phyloP scores from a whole-genome alignment of 441 rosid genomes.

The Erodium moschatum region DNA sequence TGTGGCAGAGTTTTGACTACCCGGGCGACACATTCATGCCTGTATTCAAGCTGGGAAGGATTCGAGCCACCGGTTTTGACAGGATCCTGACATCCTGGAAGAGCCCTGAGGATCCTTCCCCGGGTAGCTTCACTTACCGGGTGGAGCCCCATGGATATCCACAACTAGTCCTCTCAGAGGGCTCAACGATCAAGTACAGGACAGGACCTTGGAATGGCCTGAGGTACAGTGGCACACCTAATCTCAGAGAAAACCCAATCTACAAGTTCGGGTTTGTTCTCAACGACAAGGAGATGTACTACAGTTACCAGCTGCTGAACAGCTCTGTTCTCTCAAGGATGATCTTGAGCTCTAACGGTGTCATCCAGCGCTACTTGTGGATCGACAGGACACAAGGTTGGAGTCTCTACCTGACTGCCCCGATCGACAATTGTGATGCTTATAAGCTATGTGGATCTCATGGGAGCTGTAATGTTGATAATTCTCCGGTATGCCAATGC shows the following conservation, averaged over 20 bases:
- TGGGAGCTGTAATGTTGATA: constrained; percentile 14
- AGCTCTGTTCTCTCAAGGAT: constrained; percentile 1
- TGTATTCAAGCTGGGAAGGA: background rate
- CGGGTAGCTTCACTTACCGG: constrained; percentile 1
- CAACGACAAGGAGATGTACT: constrained; percentile 19
- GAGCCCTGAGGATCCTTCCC: background rate
- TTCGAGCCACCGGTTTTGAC: background rate
- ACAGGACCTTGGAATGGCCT: constrained; percentile 24
- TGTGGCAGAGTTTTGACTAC: background rate
- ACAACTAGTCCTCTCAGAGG: constrained; percentile 8
- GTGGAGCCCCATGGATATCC: constrained; percentile 21
- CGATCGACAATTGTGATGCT: constrained; percentile 19
- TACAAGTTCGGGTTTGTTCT: background rate
- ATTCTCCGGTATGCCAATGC: constrained; percentile 63
- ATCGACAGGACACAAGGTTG: constrained; percentile 9
- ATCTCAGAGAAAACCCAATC: background rate
- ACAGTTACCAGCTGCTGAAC: constrained; percentile 2
- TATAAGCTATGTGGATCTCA: constrained; percentile 26
- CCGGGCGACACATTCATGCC: background rate
- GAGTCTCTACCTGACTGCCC: background rate
- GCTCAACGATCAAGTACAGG: background rate
- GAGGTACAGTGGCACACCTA: background rate
- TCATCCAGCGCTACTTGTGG: constrained; percentile 9
- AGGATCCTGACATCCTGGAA: background rate
- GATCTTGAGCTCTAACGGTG: constrained; percentile 13